Conservation (phyloP, 331 rosid species). For the Telfairia occidentalis region DNA sequence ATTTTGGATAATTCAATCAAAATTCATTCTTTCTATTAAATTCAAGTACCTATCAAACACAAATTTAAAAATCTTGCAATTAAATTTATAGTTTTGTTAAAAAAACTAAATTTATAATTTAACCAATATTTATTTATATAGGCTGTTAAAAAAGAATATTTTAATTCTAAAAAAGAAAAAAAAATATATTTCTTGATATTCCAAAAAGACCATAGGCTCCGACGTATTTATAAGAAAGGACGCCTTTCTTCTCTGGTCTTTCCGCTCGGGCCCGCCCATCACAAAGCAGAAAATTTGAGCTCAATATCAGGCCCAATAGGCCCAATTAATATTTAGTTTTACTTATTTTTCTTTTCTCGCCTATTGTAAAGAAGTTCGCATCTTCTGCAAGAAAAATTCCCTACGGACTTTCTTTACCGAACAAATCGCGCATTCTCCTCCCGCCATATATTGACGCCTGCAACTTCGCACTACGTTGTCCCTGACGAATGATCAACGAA, state of each 20-base stretch:
- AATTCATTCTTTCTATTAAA: no score
- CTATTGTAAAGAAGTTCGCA: not conserved
- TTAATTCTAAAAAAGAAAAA: no score
- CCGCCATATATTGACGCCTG: conserved; percentile 45
- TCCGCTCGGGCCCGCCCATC: not conserved
- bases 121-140: no score
- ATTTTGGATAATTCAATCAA: no score
- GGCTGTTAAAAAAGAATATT: no score
- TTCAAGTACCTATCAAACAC: no score
- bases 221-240: not conserved
- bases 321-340: not conserved
- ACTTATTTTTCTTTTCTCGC: no score
- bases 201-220: no score
- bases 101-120: no score
- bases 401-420: not conserved
- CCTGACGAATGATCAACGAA: not conserved
- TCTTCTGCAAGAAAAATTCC: conserved; percentile 2
- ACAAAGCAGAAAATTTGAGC: not conserved
- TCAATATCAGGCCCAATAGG: not conserved
- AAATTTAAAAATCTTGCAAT: not conserved
- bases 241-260: not conserved
- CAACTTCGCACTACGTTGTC: not conserved
- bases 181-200: no score
- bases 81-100: no score
- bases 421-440: conserved; percentile 24